phyloP scores from a whole-genome alignment of 352 stramenopile genomes.

The Ophiocytium majus region DNA sequence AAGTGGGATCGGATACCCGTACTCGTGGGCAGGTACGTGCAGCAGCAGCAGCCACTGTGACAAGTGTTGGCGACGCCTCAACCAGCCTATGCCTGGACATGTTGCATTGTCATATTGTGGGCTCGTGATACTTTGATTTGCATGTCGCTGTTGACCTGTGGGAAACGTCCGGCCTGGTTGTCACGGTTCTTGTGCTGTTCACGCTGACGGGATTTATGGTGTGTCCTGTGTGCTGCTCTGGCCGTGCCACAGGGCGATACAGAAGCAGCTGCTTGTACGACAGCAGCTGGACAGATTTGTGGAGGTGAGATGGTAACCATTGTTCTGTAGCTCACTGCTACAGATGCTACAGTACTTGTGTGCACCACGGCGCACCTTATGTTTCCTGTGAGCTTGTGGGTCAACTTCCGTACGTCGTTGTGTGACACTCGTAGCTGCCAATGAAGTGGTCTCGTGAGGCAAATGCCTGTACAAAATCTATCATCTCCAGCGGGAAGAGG shows the following conservation, averaged over 20 bases:
- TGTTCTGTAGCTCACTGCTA: background rate
- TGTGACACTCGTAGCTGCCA: no score
- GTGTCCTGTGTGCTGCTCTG: background rate
- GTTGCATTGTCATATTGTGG: background rate
- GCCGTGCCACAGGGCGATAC: slow-evolving; percentile 5
- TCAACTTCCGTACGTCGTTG: no score
- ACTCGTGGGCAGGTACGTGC: slow-evolving; percentile 43
- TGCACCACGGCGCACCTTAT: no score
- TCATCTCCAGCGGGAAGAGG: background rate
- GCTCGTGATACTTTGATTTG: background rate
- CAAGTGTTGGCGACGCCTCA: background rate
- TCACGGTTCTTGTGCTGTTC: background rate
- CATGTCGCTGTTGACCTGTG: background rate
- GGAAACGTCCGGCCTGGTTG: background rate
- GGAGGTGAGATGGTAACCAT: background rate
- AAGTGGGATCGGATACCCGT: slow-evolving; percentile 53
- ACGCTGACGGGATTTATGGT: background rate
- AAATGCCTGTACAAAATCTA: background rate
- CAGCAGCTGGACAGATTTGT: slow-evolving; percentile 10
- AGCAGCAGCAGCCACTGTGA: slow-evolving; percentile 26
- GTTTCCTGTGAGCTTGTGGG: no score
- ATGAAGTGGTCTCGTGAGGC: background rate
- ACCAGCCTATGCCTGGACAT: background rate
- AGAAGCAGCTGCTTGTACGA: background rate
- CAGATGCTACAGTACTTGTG: background rate